These are phyloP conservation scores for Kluyveromyces marxianus DNA, from an alignment of 1,139 yeast genomes.

Conservation along the genomic window DNA sequence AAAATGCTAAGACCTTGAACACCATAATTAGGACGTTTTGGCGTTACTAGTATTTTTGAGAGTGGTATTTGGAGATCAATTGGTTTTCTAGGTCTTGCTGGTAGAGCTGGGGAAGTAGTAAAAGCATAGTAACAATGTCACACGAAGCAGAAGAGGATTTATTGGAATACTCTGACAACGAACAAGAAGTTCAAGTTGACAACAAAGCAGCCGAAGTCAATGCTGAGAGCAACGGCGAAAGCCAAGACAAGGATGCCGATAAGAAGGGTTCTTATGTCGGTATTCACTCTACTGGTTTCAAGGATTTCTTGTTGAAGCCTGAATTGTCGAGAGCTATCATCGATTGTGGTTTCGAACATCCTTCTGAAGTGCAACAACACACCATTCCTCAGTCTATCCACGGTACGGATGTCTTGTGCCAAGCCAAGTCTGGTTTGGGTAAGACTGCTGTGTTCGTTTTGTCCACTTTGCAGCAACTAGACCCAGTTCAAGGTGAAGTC, in stretches of 20 bases:
- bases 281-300: slow-evolving; percentile 96
- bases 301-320: slow-evolving; percentile 93
- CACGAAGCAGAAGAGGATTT: slow-evolving; percentile 98
- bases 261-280: slow-evolving; percentile 98
- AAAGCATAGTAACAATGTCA: slow-evolving; percentile 17
- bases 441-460: slow-evolving; percentile 96
- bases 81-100: too few species aligned
- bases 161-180: slow-evolving; percentile 96
- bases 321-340: slow-evolving; percentile 95
- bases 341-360: slow-evolving; percentile 99
- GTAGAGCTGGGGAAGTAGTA: too few species aligned
- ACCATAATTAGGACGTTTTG: too few species aligned
- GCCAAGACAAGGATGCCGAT: slow-evolving; percentile 46
- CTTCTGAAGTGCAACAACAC: slow-evolving; percentile 98
- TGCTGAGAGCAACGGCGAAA: slow-evolving; percentile 24
- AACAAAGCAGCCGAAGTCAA: slow-evolving; percentile 42
- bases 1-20: too few species aligned
- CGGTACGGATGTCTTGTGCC: slow-evolving; percentile 97
- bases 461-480: slow-evolving; percentile 93
- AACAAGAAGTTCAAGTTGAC: slow-evolving; percentile 80
- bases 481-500: slow-evolving; percentile 95
- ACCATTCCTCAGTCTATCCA: slow-evolving; percentile 97
- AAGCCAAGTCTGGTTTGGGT: slow-evolving; percentile 99
- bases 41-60: too few species aligned
- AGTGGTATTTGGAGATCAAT: too few species aligned